Conservation (phyloP, 371 early-diverging fungal species). For the Catenaria anguillulae region DNA sequence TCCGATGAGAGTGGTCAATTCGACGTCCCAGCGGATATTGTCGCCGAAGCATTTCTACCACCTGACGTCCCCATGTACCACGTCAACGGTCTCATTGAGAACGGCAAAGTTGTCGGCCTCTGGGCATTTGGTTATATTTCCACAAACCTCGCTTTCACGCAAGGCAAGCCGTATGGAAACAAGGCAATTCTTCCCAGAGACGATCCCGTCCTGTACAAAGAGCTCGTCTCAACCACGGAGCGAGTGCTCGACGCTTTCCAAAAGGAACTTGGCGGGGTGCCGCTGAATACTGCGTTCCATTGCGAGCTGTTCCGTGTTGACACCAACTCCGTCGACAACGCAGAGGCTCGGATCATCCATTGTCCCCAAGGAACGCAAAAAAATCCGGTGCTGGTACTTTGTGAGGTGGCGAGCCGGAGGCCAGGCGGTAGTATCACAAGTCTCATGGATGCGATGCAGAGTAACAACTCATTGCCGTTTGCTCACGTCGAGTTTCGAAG, state of each 20-base stretch:
- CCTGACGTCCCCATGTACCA: slow-evolving; percentile 19
- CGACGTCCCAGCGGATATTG: slow-evolving; percentile 17
- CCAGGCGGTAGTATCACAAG: slow-evolving; percentile 22
- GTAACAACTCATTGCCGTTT: slow-evolving; percentile 9
- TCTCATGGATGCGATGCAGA: slow-evolving; percentile 13
- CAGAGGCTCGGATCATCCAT: not conserved
- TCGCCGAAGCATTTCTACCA: slow-evolving; percentile 17
- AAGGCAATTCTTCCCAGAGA: slow-evolving; percentile 14
- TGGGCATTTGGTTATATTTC: slow-evolving; percentile 23
- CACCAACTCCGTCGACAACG: not conserved
- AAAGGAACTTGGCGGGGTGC: not conserved
- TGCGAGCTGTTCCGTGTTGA: slow-evolving; percentile 23
- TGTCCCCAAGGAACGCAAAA: no score
- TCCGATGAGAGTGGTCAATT: not conserved
- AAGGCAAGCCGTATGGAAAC: slow-evolving; percentile 25
- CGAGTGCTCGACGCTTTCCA: slow-evolving; percentile 15
- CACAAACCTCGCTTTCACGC: slow-evolving; percentile 24
- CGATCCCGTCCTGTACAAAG: slow-evolving; percentile 9
- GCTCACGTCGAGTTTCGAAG: slow-evolving; percentile 22
- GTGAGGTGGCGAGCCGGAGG: slow-evolving; percentile 25
- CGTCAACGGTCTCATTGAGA: slow-evolving; percentile 22
- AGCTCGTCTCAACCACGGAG: slow-evolving; percentile 13
- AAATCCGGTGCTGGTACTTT: slow-evolving; percentile 9
- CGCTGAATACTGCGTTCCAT: slow-evolving; percentile 21
- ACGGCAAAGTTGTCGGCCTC: slow-evolving; percentile 14